Base-by-base conservation (phyloP, 495 filamentous ascomycete species). In the Glonium stellatum region DNA sequence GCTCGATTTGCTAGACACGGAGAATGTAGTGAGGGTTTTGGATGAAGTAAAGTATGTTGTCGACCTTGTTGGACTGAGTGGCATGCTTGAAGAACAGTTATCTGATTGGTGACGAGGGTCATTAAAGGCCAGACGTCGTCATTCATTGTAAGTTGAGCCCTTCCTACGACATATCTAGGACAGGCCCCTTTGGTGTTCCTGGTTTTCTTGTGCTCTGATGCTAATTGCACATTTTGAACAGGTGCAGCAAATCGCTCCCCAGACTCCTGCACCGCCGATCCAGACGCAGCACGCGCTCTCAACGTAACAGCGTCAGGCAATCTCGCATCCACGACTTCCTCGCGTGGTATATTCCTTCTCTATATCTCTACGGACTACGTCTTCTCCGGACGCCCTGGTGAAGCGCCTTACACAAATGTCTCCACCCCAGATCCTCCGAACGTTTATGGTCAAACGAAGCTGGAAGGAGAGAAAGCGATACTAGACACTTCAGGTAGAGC, bases 351-450 rank as follows among this genome's bases (percentile, higher is more conserved):
- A 61, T 70, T 95, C 52, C 78, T 96, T 34, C 82, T 96, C 69
- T 96, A 96, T 77, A 95, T 97, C 69, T 93, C 89, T 0, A 96
- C 92, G 42, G 92, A 97, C 76, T 97, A 97, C 71, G 90, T 97
- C 46, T 97, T 97, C 69, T 75, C 90, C 1, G 92, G 92, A 15
- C 77, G 65, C 19, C 85, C 84, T 34, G 88, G 90, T n/a, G 86
- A 92, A 25, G 92, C 91, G 12, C 92, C 92, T 3, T 96, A 96
- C 70, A 82, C 86, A 65, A 75, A 79, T 2, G 79, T 84, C 60
- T 77, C 84, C 3, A 64, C 75, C 21, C 80, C 87, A 0, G 75
- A 79, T 3, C 90, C 92, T 4, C 83, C 90, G 0, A 97, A 96
- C 67, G 69, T 91, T 49, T 97, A 97, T 70, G 92, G 92, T 11